Evolutionary conservation across 306 rosid genomes (phyloP).

Genomic region (Quercus mongolica): DNA sequence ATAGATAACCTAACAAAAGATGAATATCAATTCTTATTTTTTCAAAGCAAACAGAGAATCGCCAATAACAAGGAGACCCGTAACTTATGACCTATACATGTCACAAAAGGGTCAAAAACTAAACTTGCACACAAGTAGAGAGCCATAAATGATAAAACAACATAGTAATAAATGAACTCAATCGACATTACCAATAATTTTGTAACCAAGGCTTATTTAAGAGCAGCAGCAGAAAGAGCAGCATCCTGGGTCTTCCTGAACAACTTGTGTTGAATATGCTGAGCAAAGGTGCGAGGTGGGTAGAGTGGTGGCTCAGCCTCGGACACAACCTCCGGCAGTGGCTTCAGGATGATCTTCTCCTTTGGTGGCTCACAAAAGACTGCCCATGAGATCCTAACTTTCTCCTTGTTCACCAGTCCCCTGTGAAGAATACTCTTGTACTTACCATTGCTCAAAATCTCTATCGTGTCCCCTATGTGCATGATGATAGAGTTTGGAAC

Average conservation of each 20-base stretch:
- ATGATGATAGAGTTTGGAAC: slow-evolving; percentile 70
- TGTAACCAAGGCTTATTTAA: background rate
- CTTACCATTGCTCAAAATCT: slow-evolving; percentile 74
- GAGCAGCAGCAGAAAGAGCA: background rate
- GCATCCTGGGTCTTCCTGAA: slow-evolving; percentile 50
- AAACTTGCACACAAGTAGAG: too few species aligned
- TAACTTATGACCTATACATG: background rate
- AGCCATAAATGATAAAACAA: background rate
- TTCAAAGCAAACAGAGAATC: background rate
- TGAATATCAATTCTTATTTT: background rate
- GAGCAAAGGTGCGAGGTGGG: slow-evolving; percentile 80
- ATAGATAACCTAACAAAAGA: background rate
- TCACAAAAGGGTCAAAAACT: background rate
- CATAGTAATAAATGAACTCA: background rate
- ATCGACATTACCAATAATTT: background rate
- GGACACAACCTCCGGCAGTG: slow-evolving; percentile 61
- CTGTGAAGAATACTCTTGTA: slow-evolving; percentile 86
- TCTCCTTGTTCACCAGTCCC: slow-evolving; percentile 78
- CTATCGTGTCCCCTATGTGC: slow-evolving; percentile 87
- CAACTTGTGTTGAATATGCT: slow-evolving; percentile 77
- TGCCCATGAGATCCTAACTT: slow-evolving; percentile 89
- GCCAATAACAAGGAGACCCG: background rate
- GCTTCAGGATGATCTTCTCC: slow-evolving; percentile 80
- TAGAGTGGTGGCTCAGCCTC: slow-evolving; percentile 46
- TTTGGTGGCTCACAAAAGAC: slow-evolving; percentile 86